Base-by-base conservation (phyloP, 2,329 filamentous ascomycete species). In the Coniochaeta hoffmannii region DNA sequence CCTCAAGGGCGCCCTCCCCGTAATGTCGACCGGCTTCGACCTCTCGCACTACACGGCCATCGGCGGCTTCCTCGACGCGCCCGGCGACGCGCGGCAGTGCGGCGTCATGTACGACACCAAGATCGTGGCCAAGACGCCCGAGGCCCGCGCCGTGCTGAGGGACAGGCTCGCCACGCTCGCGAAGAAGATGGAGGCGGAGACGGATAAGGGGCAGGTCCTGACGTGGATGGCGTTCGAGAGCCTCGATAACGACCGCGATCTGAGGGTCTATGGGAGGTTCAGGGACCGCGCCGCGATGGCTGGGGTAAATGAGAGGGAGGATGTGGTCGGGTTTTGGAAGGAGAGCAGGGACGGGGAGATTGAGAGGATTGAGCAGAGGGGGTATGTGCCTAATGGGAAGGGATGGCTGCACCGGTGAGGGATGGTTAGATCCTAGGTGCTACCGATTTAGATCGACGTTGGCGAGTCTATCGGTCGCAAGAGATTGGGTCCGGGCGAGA, bases 11-110 rank as follows among this genome's bases (percentile, higher is more conserved):
- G 66, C 66, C 35, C 61, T 64, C 3, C 55, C 63, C 7, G 57
- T 60, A 28, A 66, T 69, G 61, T 64, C 67, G 10, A 68, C 67
- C 9, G 63, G 65, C 44, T 65, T 71, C 17, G 69, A 71, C 56
- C 60, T 71, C 22, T 62, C 61, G 19, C 66, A 71, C 61, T 71
- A 70, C 56, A 41, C 55, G 22, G 56, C 54, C 53, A 50, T 64
- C 10, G 58, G 60, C 41, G 68, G 69, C 17, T 68, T 68, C 46
- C 61, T 70, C 31, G 68, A 71, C 55, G 57, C 59, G 19, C 53
- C 58, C 7, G 59, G 59, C 26, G 55, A 60, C 41, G 46, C 41
- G 51, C 34, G 49, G 22, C 60, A 63, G 50, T 66, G 63, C 55
- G 63, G 55, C 12, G 59, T 71, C 36, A 68, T 71, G 57, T 63